phyloP scores from a whole-genome alignment of 106 monocot genomes.

The Iris macrosiphon region DNA sequence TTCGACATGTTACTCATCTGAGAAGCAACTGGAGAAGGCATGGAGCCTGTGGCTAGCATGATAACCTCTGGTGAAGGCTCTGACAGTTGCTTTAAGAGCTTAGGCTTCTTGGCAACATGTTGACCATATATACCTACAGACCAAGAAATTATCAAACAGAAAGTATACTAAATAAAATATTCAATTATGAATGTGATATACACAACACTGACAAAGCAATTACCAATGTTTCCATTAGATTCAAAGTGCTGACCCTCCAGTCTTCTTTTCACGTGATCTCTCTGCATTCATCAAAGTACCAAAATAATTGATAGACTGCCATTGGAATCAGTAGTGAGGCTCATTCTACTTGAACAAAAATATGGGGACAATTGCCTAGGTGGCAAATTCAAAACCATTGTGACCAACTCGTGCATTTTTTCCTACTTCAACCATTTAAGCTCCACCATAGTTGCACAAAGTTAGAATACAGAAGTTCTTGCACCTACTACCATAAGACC shows the following conservation, averaged over 20 bases:
- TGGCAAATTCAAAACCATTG: too few relatives aligned
- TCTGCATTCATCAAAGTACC: conserved; percentile 34
- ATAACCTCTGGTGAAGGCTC: conserved; percentile 48
- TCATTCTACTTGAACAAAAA: background rate
- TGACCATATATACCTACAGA: conserved; percentile 55
- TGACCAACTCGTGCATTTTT: too few relatives aligned
- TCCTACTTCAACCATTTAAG: too few relatives aligned
- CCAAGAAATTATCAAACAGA: conserved; percentile 2
- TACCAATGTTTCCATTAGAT: conserved; percentile 70
- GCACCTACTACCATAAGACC: too few relatives aligned
- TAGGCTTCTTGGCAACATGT: conserved; percentile 67
- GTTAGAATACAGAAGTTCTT: too few relatives aligned
- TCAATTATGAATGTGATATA: background rate
- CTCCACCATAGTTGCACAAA: too few relatives aligned
- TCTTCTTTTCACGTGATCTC: conserved; percentile 65
- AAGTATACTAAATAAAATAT: background rate
- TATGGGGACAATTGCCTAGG: too few relatives aligned
- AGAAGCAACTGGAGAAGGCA: conserved; percentile 84
- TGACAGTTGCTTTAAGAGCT: conserved; percentile 43
- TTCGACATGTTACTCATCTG: conserved; percentile 94
- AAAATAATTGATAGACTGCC: conserved; percentile 2
- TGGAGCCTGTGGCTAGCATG: conserved; percentile 32
- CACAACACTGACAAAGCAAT: background rate
- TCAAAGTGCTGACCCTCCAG: conserved; percentile 57
- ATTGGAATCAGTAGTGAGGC: background rate